Evolutionary conservation across 805 yeast species (phyloP).

Genomic region (Kodamaea hsintzibuensis): DNA sequence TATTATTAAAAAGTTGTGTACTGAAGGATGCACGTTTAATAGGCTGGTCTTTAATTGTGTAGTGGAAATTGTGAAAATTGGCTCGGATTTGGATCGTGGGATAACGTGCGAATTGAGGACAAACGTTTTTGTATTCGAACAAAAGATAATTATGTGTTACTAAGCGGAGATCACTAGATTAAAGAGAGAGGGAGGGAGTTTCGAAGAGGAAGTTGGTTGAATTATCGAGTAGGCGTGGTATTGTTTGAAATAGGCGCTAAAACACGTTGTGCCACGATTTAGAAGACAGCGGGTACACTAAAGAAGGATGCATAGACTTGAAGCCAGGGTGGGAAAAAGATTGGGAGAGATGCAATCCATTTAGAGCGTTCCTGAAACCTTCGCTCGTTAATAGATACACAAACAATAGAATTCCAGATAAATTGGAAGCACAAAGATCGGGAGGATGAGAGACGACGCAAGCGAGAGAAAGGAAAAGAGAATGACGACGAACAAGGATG

Average conservation of each 20-base stretch:
- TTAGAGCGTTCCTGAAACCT: neutral
- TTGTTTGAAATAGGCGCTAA: neutral
- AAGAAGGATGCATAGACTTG: neutral
- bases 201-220: too few relatives aligned
- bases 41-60: too few relatives aligned
- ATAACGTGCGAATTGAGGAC: too few relatives aligned
- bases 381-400: neutral
- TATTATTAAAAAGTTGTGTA: too few relatives aligned
- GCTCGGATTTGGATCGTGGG: too few relatives aligned
- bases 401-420: neutral
- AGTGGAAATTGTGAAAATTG: too few relatives aligned
- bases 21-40: too few relatives aligned
- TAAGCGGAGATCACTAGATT: too few relatives aligned
- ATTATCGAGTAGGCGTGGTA: too few relatives aligned
- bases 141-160: too few relatives aligned
- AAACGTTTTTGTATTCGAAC: too few relatives aligned
- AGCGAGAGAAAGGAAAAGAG: neutral
- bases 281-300: neutral
- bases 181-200: too few relatives aligned
- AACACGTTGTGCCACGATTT: neutral
- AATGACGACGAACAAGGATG: neutral
- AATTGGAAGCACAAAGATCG: neutral
- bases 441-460: neutral
- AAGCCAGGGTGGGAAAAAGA: neutral
- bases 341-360: neutral